Base-by-base conservation (phyloP, 257 asterid species). In the Plantago ovata region DNA sequence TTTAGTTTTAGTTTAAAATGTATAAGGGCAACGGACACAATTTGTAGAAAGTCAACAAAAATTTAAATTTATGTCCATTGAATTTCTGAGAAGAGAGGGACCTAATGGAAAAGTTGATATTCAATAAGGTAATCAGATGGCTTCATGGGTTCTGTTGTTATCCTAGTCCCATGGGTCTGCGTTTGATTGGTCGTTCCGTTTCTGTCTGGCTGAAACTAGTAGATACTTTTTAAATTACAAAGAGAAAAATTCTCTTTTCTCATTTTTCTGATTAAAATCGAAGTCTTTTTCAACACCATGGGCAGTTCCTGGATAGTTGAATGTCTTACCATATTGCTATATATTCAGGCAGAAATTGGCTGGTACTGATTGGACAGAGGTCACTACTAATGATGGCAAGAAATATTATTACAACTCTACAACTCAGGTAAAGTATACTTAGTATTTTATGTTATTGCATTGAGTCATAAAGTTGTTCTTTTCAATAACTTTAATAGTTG, bases 331-430 rank as follows among this genome's bases (percentile, higher is more conserved):
- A 32, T 71, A 54, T 51, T 72, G 45, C 51, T 33, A 48, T 46
- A 19, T 69, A 32, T 45, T 33, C 80, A 93, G 98, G 93, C 95
- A 89, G 83, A 93, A 79, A 72, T 63, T 93, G 74, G 68, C 79
- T 40, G 94, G 93, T 65, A 82, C 96, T 51, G 95, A 93, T 66
- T 93, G 98, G 98, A 77, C 81, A 61, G 66, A 79, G 68, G 95
- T 93, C 69, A 74, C 84, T 69, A 89, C 96, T 53, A 84, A 89
- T 74, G 94, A 93, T 76, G 94, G 94, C 68, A 84, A 88, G 75
- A 84, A 47, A 50, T 93, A 89, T 74, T 93, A 89, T 79, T 81
- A 89, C 79, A 86, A 89, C 69, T 62, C 80, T 39, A 73, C 63
- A 54, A 86, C 95, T 63, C 83, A 89, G 98, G 98, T 87, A 56